Base-by-base conservation (phyloP, 2,329 filamentous ascomycete genomes). In the Colletotrichum lupini region DNA sequence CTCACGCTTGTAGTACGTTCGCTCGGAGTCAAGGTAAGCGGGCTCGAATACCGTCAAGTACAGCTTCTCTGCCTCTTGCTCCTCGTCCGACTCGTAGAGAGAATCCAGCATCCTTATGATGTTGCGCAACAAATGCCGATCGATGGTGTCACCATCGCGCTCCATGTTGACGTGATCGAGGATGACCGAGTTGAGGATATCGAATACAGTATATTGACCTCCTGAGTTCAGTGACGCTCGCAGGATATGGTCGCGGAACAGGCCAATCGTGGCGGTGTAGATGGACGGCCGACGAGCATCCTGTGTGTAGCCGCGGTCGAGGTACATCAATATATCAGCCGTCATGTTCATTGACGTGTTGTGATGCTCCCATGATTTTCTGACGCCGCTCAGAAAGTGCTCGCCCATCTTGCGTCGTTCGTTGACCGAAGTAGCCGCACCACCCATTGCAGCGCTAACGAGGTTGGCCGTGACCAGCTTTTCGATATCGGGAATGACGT, bases 241-340 rank as follows among this genome's bases (percentile, higher is more conserved):
- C 9, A 99, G 87, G 57, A 99, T 93, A 77, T 95, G 88, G 77
- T 98, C 94, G 49, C 96, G 92, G 82, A 97, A 99, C 2, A 98
- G 87, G 3, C 92, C 92, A 87, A 99, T 97, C 3, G 94, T 92
- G 11, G 93, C 91, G 16, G 92, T 90, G 80, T 95, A 98, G 67
- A 98, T 97, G 0, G 93, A 93, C 0, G 94, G 92, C 6, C 91
- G 88, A 73, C 92, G 90, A 6, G 83, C 78, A 75, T 97, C 95
- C 46, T 91, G 87, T 62, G 91, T 93, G 78, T 94, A 95, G 32
- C 95, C 92, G 62, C 95, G 93, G 80, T 99, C 96, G 87, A 99
- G 94, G 80, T 98, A 98, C 95, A 98, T 98, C 64, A 98, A 87
- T 37, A 98, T 95, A 81, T 98, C 97, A 4, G 95, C 95, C 63